Evolutionary conservation across 176 grass and related monocot genomes (phyloP), one percentile per base, ranked within the genome.

Genomic region (Chrysopogon serrulatus): DNA sequence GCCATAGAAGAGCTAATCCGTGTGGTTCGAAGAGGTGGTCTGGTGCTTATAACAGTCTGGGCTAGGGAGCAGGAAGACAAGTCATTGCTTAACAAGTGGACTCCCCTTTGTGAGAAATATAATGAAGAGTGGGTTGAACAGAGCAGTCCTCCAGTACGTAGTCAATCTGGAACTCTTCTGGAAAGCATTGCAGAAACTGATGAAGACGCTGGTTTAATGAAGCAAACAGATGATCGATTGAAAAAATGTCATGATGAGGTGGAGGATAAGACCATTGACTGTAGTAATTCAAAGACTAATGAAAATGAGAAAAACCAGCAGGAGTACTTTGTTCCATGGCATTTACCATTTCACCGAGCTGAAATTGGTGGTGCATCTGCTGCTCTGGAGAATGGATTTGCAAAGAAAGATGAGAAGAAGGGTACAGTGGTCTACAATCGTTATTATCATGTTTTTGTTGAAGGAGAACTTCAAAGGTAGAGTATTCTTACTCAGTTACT

Each of bases 301-400:
- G 87, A 80, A 31, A 80, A 59, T 78, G 73, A 78, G 60, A 68
- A 73, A 71, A 79, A 81, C 70, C 93, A 95, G 48, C 96, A 98
- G 85, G 96, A 98, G 89, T 98, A 94, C 78, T 98, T 98, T 85
- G 96, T 98, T 82, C 96, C 96, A 36, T 98, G 96, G 96, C 93
- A 98, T 79, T 81, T 98, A 64, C 96, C 96, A 65, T 98, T 93
- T 79, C 96, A 98, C 77, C 85, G 93, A 82, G 96, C 93, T 87
- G 96, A 98, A 88, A 88, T 98, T 91, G 72, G 89, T 64, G 89
- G 93, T 72, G 85, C 93, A 63, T 95, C 96, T 71, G 80, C 65
- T 90, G 89, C 96, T 19, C 80, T 98, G 65, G 89, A 95, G 79
- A 90, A 79, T 85, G 96, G 96, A 30, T 85, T 98, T 74, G 96